phyloP scores from a whole-genome alignment of 2,329 filamentous ascomycete species.

The Xylariaceae sp. region DNA sequence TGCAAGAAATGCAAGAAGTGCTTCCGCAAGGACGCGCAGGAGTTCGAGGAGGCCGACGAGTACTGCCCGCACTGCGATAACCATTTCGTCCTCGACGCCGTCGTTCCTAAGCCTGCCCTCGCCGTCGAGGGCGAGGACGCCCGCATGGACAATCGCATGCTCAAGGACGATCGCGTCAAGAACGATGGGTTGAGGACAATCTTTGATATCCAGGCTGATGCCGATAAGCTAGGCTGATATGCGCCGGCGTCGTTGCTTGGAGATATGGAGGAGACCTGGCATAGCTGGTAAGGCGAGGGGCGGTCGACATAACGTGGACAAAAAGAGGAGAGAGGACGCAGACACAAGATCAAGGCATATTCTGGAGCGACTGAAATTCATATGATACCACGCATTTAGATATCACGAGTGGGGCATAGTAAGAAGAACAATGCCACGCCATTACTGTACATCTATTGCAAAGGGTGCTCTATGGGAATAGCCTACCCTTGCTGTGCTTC shows the following conservation, averaged over 20 bases:
- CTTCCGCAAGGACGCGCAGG: conserved; percentile 90
- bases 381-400: conserved; percentile 41
- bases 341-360: conserved; percentile 5
- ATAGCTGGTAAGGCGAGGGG: not conserved
- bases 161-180: conserved; percentile 84
- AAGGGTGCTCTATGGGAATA: conserved; percentile 6
- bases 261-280: not conserved
- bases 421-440: too few relatives aligned
- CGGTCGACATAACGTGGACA: not conserved
- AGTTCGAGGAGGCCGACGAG: conserved; percentile 97
- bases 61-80: conserved; percentile 99
- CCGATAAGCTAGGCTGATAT: conserved; percentile 73
- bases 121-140: conserved; percentile 92
- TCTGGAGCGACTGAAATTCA: conserved; percentile 36
- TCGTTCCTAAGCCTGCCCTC: conserved; percentile 80
- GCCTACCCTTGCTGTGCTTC: conserved; percentile 14
- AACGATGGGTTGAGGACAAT: conserved; percentile 65
- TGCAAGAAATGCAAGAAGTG: conserved; percentile 99
- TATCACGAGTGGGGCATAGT: too few relatives aligned
- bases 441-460: conserved; percentile 19
- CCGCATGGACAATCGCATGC: conserved; percentile 84
- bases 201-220: conserved; percentile 77
- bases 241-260: not conserved
- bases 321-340: conserved; percentile 3
- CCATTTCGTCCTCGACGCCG: conserved; percentile 92